A percentile compares a stretch with the other conserved stretches of the same genome.
phyloP scores from a whole-genome alignment of 768 basidiomycete genomes.

The Phaeotremella skinneri region DNA sequence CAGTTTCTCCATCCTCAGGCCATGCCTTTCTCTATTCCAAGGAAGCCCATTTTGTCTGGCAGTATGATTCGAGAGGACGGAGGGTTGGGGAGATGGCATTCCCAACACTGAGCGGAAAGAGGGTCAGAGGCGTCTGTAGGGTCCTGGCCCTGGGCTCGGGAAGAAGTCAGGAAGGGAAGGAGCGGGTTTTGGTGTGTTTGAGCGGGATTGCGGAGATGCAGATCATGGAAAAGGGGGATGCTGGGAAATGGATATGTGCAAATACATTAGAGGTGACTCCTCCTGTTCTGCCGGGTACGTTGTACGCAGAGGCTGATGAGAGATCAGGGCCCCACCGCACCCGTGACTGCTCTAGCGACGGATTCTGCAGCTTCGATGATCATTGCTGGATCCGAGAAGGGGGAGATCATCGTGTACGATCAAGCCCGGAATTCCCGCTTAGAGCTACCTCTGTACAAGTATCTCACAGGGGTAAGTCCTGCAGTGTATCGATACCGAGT shows the following conservation, averaged over 20 bases:
- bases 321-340: slow-evolving; percentile 2
- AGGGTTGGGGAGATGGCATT: slow-evolving; percentile 20
- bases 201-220: slow-evolving; percentile 4
- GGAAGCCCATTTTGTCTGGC: slow-evolving; percentile 14
- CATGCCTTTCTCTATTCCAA: slow-evolving; percentile 16
- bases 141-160: slow-evolving; percentile 3
- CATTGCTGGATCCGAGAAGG: slow-evolving; percentile 3
- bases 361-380: slow-evolving; percentile 1
- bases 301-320: neutral
- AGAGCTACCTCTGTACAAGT: slow-evolving; percentile 1
- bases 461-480: neutral
- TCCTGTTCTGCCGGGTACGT: neutral
- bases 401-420: slow-evolving; percentile 13
- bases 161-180: neutral
- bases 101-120: neutral
- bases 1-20: slow-evolving; percentile 8
- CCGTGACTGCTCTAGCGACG: neutral
- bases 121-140: neutral
- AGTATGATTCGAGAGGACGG: slow-evolving; percentile 24
- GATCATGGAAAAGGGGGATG: slow-evolving; percentile 19
- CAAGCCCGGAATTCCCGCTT: neutral
- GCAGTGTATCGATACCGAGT: neutral
- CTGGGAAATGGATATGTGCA: slow-evolving; percentile 18
- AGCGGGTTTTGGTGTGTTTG: slow-evolving; percentile 7
- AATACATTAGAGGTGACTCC: slow-evolving; percentile 14